These are phyloP conservation scores for Fraxinus albicans DNA, from an alignment of 305 asterid species.

Conservation along the genomic window DNA sequence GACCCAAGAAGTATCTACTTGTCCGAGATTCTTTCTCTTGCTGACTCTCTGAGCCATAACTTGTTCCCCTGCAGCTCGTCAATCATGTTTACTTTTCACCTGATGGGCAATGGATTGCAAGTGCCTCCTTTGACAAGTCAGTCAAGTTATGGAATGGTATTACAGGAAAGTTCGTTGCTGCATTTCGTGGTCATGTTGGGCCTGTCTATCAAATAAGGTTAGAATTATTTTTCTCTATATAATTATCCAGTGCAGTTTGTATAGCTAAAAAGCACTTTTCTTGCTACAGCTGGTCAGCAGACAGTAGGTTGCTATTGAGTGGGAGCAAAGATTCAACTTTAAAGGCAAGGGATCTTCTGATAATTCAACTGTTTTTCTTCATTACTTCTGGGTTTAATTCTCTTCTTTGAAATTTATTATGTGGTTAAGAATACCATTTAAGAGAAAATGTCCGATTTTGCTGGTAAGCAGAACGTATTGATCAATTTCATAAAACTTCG, in stretches of 20 bases:
- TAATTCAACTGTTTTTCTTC: constrained; percentile 1
- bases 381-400: not conserved
- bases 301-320: constrained; percentile 89
- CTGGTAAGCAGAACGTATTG: not conserved
- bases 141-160: constrained; percentile 96
- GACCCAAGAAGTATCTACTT: not conserved
- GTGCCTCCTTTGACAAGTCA: constrained; percentile 96
- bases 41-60: constrained; percentile 16
- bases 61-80: constrained; percentile 63
- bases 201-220: constrained; percentile 98
- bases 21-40: not conserved
- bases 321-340: constrained; percentile 98
- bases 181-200: constrained; percentile 96
- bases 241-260: constrained; percentile 6
- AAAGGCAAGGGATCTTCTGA: constrained; percentile 48
- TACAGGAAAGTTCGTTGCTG: constrained; percentile 84
- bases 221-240: constrained; percentile 12
- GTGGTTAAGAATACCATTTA: not conserved
- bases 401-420: not conserved
- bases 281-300: constrained; percentile 94
- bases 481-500: not conserved
- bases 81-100: constrained; percentile 98
- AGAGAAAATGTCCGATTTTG: not conserved
- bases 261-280: constrained; percentile 21
- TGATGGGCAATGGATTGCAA: constrained; percentile 92